Conservation (phyloP, 106 monocot species). For the Dendrobium catenatum region DNA sequence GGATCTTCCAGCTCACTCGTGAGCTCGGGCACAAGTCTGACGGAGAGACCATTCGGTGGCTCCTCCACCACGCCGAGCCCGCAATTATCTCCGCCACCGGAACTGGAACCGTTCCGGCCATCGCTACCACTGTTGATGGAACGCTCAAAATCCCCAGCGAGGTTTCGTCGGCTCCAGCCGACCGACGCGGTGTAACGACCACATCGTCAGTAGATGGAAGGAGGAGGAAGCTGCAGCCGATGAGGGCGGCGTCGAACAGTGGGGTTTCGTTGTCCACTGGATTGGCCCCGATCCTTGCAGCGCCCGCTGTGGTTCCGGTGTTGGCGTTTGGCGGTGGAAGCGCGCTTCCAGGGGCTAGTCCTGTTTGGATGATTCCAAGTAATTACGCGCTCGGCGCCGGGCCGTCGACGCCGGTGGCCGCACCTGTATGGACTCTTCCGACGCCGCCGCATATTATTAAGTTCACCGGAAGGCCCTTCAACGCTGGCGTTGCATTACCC, state of each 20-base stretch:
- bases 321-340: background rate
- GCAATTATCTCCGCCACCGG: constrained; percentile 49
- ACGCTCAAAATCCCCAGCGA: too few relatives aligned
- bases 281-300: constrained; percentile 16
- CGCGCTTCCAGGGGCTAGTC: background rate
- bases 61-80: constrained; percentile 44
- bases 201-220: background rate
- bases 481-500: background rate
- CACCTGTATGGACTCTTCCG: constrained; percentile 32
- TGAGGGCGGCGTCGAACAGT: constrained; percentile 19
- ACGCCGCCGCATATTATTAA: constrained; percentile 18
- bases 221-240: constrained; percentile 36
- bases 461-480: constrained; percentile 9
- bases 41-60: constrained; percentile 50
- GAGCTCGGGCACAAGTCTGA: constrained; percentile 53
- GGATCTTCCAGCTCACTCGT: constrained; percentile 41
- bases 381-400: background rate
- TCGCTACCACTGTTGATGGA: too few relatives aligned
- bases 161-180: background rate
- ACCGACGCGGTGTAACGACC: constrained; percentile 23
- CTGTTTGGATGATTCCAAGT: constrained; percentile 12
- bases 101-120: constrained; percentile 26
- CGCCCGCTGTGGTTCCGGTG: background rate
- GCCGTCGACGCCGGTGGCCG: constrained; percentile 6
- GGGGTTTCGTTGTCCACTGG: constrained; percentile 22